Evolutionary conservation across 176 grass and related monocot species (phyloP).

Genomic region (Carex parvula): DNA sequence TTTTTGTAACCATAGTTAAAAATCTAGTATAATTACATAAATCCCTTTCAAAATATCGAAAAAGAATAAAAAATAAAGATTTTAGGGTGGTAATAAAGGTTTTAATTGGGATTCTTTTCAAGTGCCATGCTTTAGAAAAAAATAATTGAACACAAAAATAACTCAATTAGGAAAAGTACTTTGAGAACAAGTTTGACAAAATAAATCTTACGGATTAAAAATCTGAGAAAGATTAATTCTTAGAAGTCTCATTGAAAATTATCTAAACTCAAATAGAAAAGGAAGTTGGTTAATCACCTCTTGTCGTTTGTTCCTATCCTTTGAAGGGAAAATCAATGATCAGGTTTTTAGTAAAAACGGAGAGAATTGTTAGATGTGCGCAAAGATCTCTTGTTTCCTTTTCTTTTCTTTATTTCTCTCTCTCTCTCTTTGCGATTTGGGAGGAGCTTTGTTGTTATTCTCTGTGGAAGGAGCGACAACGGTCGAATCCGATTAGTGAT

Average conservation of each 20-base stretch:
- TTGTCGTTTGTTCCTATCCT: neutral
- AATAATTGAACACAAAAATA: neutral
- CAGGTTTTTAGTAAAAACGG: too few species aligned
- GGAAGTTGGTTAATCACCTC: neutral
- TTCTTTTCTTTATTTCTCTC: neutral
- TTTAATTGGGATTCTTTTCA: neutral
- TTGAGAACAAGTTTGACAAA: neutral
- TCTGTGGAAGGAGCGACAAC: neutral
- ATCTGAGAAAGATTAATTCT: neutral
- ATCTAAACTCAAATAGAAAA: neutral
- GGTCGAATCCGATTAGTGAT: conserved; percentile 4
- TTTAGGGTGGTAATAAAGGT: neutral
- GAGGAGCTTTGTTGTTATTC: too few species aligned
- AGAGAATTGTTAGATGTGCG: neutral
- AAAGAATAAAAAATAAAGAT: neutral
- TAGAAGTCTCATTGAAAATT: neutral
- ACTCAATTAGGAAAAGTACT: neutral
- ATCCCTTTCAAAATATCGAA: neutral
- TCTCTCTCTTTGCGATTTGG: neutral
- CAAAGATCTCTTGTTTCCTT: neutral
- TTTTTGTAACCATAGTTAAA: neutral
- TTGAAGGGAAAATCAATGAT: neutral
- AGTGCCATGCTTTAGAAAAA: neutral
- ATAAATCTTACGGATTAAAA: neutral
- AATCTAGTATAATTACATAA: neutral